Base-by-base conservation (phyloP, 139 green algal species). In the Chlorella sp. region DNA sequence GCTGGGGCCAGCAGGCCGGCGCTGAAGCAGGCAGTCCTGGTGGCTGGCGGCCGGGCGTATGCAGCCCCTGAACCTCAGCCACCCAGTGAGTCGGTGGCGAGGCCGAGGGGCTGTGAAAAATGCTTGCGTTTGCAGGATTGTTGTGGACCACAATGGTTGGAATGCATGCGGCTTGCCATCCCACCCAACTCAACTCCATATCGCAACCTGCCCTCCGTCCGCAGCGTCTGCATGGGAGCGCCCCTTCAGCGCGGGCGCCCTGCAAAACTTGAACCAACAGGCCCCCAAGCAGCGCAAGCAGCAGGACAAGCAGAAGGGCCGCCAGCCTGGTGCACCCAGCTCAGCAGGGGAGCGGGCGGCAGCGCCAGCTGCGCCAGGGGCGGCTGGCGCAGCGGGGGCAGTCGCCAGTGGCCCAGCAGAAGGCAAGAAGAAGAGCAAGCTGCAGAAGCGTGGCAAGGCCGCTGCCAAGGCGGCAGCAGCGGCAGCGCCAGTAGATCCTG, bases 1-100 rank as follows among this genome's bases (percentile, higher is more conserved):
- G 41, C 57, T 56, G 32, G 18, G 51, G 32, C 47, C 6, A 39
- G 65, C 65, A 39, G 30, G 21, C 26, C 47, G 2, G 11, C 39
- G 75, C 75, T 82, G 34, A 38, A 62, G 23, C 80, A 85, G 47
- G 69, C 80, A 4, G 65, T 71, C 20, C 80, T 85, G 30, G 13
- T 70, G 0, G 51, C 51, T 60, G 34, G 51, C 51, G 30, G n/a
- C 18, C 20, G 18, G 34, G 34, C 34, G 25, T 85, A 44, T 69
- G 44, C 23, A 1, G 67, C 51, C 1, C 80, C 80, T 1, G 30
- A 25, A 0, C 64, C 79, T 0, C 65, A 84, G 44, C 79, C 6
- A 17, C 17, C 60, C 5, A 26, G 74, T 81, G 32, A 69, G 74
- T 30, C 6, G 30, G 11, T 15, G 55, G 17, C n/a, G 34, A 15